These are phyloP conservation scores for Botryotinia calthae DNA, from an alignment of 2,329 filamentous ascomycete species.

Conservation along the genomic window DNA sequence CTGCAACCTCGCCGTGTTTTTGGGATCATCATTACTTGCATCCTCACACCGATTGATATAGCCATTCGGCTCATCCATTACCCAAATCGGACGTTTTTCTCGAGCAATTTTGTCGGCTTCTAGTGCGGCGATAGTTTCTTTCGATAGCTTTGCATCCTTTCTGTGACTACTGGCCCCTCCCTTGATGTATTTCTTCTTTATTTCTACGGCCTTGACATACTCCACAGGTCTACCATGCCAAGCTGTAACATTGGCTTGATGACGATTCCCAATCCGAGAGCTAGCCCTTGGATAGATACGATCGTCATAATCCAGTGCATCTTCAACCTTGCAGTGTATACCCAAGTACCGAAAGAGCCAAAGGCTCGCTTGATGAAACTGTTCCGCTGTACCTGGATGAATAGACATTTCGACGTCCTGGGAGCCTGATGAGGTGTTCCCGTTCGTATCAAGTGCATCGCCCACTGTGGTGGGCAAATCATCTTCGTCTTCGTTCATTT, in stretches of 20 bases:
- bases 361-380: conserved; percentile 86
- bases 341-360: conserved; percentile 97
- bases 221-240: conserved; percentile 90
- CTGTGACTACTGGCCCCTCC: conserved; percentile 53
- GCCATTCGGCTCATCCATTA: conserved; percentile 85
- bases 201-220: conserved; percentile 82
- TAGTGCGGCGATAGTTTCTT: conserved; percentile 73
- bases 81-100: conserved; percentile 85
- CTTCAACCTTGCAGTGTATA: conserved; percentile 91
- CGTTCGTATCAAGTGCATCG: conserved; percentile 52
- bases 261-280: conserved; percentile 83
- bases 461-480: conserved; percentile 58
- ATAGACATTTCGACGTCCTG: conserved; percentile 56
- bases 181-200: conserved; percentile 73
- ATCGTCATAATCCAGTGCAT: conserved; percentile 95
- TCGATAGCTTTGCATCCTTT: conserved; percentile 73
- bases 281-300: conserved; percentile 95
- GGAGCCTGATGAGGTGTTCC: conserved; percentile 56
- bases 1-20: conserved; percentile 69
- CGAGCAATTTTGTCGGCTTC: conserved; percentile 79
- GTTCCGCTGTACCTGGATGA: conserved; percentile 70
- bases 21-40: conserved; percentile 63
- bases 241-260: conserved; percentile 80
- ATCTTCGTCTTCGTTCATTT: conserved; percentile 64
- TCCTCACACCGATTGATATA: conserved; percentile 86